phyloP scores from a whole-genome alignment of 1,284 basidiomycete species.

The Boletus semigastroideus region DNA sequence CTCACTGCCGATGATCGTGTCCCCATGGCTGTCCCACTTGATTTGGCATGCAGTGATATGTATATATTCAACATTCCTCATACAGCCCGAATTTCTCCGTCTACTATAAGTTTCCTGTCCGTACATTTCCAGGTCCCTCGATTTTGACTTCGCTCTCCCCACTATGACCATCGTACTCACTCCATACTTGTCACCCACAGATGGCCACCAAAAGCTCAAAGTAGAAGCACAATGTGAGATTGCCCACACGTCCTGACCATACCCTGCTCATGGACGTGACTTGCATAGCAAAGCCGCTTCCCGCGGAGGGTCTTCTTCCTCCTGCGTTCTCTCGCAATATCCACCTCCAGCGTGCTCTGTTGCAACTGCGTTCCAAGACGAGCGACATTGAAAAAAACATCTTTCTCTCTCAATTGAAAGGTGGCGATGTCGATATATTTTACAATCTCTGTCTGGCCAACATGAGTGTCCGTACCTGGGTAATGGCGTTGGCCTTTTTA shows the following conservation, averaged over 20 bases:
- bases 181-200: conserved; percentile 64
- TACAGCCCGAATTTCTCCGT: conserved; percentile 15
- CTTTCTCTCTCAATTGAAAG: conserved; percentile 72
- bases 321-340: conserved; percentile 53
- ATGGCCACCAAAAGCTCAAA: conserved; percentile 60
- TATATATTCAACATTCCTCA: background rate
- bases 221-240: conserved; percentile 55
- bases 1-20: conserved; percentile 1
- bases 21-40: background rate
- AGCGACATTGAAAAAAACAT: conserved; percentile 80
- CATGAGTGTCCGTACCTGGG: conserved; percentile 39
- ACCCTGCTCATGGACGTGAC: background rate
- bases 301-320: conserved; percentile 61
- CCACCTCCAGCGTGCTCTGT: conserved; percentile 62
- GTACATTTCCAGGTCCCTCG: background rate
- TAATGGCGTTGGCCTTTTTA: background rate
- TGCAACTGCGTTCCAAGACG: conserved; percentile 74
- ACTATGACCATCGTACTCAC: conserved; percentile 66
- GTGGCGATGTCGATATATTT: conserved; percentile 71
- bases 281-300: conserved; percentile 44
- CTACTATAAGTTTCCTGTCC: background rate
- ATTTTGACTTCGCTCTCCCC: background rate
- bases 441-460: conserved; percentile 68
- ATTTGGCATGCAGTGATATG: conserved; percentile 10
- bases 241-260: background rate